A percentile compares a stretch with the other conserved stretches of the same genome.
phyloP scores from a whole-genome alignment of 2,329 filamentous ascomycete species.

The Paecilomyces fulvus region DNA sequence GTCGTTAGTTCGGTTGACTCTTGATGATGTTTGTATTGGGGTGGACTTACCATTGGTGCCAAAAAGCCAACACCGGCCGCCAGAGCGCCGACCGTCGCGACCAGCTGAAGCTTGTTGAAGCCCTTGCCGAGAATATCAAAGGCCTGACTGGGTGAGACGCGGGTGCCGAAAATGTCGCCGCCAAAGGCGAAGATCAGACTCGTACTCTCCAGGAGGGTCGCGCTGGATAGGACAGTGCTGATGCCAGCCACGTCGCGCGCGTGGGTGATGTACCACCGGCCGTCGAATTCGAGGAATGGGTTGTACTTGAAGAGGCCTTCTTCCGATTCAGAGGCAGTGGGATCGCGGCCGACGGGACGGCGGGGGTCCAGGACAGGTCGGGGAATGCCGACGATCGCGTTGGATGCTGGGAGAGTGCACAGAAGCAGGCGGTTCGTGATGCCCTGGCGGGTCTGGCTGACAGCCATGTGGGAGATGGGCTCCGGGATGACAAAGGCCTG shows the following conservation, averaged over 20 bases:
- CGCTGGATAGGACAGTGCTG: conserved; percentile 61
- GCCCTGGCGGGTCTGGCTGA: conserved; percentile 85
- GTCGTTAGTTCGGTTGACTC: neutral
- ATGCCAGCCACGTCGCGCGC: conserved; percentile 72
- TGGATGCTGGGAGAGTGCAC: conserved; percentile 63
- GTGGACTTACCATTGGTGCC: conserved; percentile 65
- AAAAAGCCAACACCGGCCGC: conserved; percentile 67
- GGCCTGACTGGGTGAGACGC: conserved; percentile 74
- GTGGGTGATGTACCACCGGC: conserved; percentile 72
- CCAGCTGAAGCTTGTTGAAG: conserved; percentile 81
- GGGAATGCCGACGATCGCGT: conserved; percentile 71
- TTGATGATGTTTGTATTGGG: neutral
- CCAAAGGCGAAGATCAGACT: conserved; percentile 84
- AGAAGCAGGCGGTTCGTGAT: conserved; percentile 79
- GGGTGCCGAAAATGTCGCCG: conserved; percentile 73
- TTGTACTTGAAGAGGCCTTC: conserved; percentile 74
- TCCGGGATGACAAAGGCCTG: conserved; percentile 75
- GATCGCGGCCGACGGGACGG: conserved; percentile 75
- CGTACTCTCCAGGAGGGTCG: conserved; percentile 83
- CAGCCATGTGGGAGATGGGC: conserved; percentile 68
- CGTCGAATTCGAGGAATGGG: conserved; percentile 74
- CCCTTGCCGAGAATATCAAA: conserved; percentile 92
- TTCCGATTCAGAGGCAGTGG: conserved; percentile 67
- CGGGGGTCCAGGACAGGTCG: conserved; percentile 74
- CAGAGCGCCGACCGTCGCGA: conserved; percentile 75